Percentiles rank a stretch among this genome's conserved stretches.
Evolutionary conservation across 1,284 basidiomycete genomes (phyloP).

Genomic region (Ceratorhiza oryzae-sativae): DNA sequence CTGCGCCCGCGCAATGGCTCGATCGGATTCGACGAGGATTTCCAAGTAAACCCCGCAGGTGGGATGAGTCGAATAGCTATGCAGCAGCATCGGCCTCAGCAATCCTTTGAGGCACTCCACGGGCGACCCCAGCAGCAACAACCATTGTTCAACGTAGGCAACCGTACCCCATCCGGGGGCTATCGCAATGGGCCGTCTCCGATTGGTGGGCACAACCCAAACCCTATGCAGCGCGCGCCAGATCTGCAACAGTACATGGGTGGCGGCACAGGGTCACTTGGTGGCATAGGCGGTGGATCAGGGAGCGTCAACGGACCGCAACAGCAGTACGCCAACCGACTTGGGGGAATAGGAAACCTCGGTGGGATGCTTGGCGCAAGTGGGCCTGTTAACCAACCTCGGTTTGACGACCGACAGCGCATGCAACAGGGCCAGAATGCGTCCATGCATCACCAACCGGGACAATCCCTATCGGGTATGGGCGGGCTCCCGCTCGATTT

Average conservation of each 20-base stretch:
- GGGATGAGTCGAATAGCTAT: conserved; percentile 40
- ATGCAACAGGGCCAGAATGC: conserved; percentile 33
- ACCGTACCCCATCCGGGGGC: conserved; percentile 65
- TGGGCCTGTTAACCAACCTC: conserved; percentile 30
- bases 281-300: conserved; percentile 46
- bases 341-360: conserved; percentile 29
- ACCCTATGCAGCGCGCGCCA: conserved; percentile 58
- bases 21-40: conserved; percentile 55
- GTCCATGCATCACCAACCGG: conserved; percentile 29
- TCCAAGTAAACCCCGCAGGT: conserved; percentile 40
- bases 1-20: conserved; percentile 65
- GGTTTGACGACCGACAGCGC: conserved; percentile 36
- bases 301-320: conserved; percentile 49
- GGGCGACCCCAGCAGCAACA: conserved; percentile 51
- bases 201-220: conserved; percentile 57
- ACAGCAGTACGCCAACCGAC: conserved; percentile 24
- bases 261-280: conserved; percentile 48
- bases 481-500: conserved; percentile 34
- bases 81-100: conserved; percentile 59
- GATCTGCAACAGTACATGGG: conserved; percentile 23
- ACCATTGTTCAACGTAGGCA: conserved; percentile 60
- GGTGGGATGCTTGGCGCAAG: conserved; percentile 26
- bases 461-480: conserved; percentile 31
- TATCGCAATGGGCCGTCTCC: conserved; percentile 76
- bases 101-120: conserved; percentile 62